Evolutionary conservation across 2,329 filamentous ascomycete genomes (phyloP), one percentile per base, ranked within the genome.

Genomic region (Talaromyces sp.): DNA sequence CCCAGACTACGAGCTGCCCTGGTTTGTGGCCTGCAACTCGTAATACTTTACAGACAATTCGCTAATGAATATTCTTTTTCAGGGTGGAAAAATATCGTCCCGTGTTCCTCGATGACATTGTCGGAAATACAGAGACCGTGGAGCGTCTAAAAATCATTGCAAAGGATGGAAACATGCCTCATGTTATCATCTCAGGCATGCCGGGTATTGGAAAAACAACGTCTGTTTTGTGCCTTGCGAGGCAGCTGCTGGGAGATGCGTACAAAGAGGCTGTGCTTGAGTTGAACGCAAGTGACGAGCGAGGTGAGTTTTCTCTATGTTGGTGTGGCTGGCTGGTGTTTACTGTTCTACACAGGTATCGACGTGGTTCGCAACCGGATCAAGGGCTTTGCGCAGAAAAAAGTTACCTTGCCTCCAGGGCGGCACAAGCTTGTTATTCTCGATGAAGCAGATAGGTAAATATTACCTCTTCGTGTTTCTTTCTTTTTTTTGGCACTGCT

Each of bases 51-150:
- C 9, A 36, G 17, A 28, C 19, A 4, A 39, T 15, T 17, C 11
- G 58, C 13, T 22, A 11, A 25, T 27, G n/a, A 36, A 30, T 19
- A 7, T 39, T 25, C 25, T 56, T 19, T 2, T n/a, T 8, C 65
- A 97, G 93, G 95, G 95, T 99, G 64, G 95, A 99, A 78, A 99
- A 99, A 76, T 99, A 98, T 80, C 86, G 95, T 44, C 95, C 95
- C 1, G 85, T 96, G 58, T 96, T 96, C 77, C 87, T 99, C 32
- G 92, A 98, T 78, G 93, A 99, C 79, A 88, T 99, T 58, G 95
- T 99, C 59, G 95, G 95, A 72, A 99, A 99, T 77, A 96, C 91
- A 22, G 95, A 99, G 75, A 99, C 95, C 0, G 92, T 99, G 70
- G 93, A 98, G 76, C 90, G 95, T 60, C 82, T 99, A 70, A 98